Conservation (phyloP, 148 eudicot genomes). For the Arctostaphylos glauca region DNA sequence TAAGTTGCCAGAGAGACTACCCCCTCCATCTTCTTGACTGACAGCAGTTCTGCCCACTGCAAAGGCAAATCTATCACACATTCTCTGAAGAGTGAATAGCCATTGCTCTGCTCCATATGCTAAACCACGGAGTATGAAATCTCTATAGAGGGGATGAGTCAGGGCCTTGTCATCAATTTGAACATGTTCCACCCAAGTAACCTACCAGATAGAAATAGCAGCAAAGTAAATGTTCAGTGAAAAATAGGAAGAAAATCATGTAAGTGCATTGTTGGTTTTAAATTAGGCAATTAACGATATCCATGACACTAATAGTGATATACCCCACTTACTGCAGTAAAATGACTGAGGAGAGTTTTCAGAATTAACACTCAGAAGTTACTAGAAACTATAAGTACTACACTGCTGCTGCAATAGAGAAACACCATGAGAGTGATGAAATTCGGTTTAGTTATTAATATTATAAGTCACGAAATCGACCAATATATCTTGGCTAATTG, state of each 20-base stretch:
- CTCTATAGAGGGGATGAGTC: slow-evolving; percentile 23
- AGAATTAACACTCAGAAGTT: neutral
- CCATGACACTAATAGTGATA: neutral
- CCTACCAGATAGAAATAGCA: slow-evolving; percentile 14
- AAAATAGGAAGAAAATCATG: neutral
- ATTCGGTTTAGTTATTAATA: neutral
- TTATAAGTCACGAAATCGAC: neutral
- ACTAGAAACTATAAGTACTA: neutral
- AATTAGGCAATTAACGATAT: neutral
- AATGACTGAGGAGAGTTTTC: neutral
- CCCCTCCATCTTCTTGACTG: slow-evolving; percentile 7
- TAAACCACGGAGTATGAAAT: slow-evolving; percentile 18
- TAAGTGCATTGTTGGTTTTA: neutral
- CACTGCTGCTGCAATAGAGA: neutral
- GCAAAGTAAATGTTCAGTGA: neutral
- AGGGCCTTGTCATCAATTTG: slow-evolving; percentile 29
- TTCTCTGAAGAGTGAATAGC: slow-evolving; percentile 11
- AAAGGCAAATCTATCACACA: slow-evolving; percentile 14
- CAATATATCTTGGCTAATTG: neutral
- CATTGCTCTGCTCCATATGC: slow-evolving; percentile 26
- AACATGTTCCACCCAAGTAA: slow-evolving; percentile 37
- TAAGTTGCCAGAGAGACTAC: neutral
- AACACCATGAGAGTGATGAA: neutral
- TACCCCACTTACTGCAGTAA: neutral
- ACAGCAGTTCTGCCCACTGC: slow-evolving; percentile 4